Conservation (phyloP, 2,329 filamentous ascomycete genomes). For the Pyrenophora tritici-repentis region DNA sequence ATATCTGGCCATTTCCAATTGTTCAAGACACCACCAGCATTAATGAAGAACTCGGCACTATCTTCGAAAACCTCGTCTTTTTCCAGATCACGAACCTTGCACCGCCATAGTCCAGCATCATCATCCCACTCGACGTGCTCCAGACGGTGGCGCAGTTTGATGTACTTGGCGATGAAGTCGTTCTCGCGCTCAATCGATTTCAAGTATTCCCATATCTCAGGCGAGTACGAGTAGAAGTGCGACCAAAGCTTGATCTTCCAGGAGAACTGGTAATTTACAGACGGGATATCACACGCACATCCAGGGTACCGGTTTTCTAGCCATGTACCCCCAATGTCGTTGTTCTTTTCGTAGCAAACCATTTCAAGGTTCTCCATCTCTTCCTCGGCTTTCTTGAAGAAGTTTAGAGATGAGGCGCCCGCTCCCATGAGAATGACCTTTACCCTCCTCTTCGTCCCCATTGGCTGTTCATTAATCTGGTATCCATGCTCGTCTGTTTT, state of each 20-base stretch:
- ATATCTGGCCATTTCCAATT: slow-evolving; percentile 52
- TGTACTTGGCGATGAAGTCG: slow-evolving; percentile 35
- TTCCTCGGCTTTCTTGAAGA: slow-evolving; percentile 52
- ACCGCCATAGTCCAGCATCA: slow-evolving; percentile 21
- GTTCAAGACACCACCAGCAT: slow-evolving; percentile 29
- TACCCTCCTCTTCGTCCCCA: slow-evolving; percentile 49
- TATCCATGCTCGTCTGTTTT: slow-evolving; percentile 50
- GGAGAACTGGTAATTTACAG: slow-evolving; percentile 50
- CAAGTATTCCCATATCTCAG: slow-evolving; percentile 57
- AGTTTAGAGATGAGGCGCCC: slow-evolving; percentile 50
- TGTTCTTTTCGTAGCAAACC: slow-evolving; percentile 50
- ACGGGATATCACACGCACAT: slow-evolving; percentile 44
- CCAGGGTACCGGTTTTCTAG: slow-evolving; percentile 51
- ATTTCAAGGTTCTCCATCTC: slow-evolving; percentile 49
- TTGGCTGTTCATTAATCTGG: slow-evolving; percentile 50
- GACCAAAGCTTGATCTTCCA: slow-evolving; percentile 57
- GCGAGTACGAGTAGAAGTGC: slow-evolving; percentile 50
- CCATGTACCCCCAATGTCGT: slow-evolving; percentile 50
- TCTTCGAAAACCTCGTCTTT: slow-evolving; percentile 22
- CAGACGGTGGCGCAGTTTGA: slow-evolving; percentile 24
- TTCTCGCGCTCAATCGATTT: slow-evolving; percentile 50
- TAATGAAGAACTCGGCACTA: slow-evolving; percentile 32
- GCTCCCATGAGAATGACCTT: slow-evolving; percentile 52
- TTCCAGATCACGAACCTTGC: slow-evolving; percentile 19
- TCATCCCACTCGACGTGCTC: slow-evolving; percentile 28